Conservation (phyloP, 352 stramenopile genomes). For the Phytophthora pini region DNA sequence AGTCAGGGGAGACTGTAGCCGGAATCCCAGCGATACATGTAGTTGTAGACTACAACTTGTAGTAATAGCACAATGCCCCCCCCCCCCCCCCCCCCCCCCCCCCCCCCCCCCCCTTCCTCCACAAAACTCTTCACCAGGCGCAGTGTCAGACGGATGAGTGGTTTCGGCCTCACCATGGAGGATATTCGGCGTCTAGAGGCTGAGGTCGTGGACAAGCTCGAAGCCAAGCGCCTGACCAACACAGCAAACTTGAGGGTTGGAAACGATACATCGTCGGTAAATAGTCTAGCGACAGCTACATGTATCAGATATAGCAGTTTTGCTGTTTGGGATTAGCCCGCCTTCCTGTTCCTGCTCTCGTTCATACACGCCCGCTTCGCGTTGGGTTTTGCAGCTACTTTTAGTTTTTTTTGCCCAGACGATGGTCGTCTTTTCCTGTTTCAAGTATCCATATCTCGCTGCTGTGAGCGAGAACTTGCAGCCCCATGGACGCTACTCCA, state of each 20-base stretch:
- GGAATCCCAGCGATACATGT: too few species aligned
- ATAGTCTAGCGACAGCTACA: slow-evolving; percentile 18
- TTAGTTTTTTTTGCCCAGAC: background rate
- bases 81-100: too few species aligned
- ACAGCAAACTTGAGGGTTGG: slow-evolving; percentile 35
- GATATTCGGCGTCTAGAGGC: slow-evolving; percentile 82
- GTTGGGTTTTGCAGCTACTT: background rate
- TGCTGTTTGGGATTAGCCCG: slow-evolving; percentile 17
- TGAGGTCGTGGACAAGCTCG: slow-evolving; percentile 77
- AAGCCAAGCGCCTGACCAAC: slow-evolving; percentile 67
- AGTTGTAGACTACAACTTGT: too few species aligned
- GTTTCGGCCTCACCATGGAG: slow-evolving; percentile 82
- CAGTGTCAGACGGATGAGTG: slow-evolving; percentile 86
- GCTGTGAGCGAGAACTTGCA: background rate
- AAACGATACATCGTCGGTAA: slow-evolving; percentile 11
- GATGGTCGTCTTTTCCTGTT: background rate
- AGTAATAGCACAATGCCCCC: too few species aligned
- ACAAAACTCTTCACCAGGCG: slow-evolving; percentile 71
- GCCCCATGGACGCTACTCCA: background rate
- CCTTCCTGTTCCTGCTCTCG: slow-evolving; percentile 5
- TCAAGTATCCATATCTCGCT: background rate
- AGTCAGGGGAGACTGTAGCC: too few species aligned
- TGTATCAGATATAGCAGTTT: slow-evolving; percentile 5
- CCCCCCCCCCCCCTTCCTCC: slow-evolving; percentile 46
- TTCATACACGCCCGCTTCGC: slow-evolving; percentile 14